phyloP scores from a whole-genome alignment of 2,329 filamentous ascomycete species.

The Ceratocystis destructans region DNA sequence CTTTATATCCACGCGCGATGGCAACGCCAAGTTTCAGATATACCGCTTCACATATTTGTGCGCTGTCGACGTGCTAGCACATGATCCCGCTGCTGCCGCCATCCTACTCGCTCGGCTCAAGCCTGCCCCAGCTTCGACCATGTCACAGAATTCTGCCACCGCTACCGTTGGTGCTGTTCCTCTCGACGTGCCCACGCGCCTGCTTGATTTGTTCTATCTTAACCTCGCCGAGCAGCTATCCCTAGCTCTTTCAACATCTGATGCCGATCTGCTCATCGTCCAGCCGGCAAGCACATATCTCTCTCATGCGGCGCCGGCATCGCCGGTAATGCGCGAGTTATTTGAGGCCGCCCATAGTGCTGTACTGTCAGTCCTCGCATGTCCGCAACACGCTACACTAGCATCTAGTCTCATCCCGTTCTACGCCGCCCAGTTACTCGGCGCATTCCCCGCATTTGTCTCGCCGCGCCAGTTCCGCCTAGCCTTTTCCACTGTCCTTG shows the following conservation, averaged over 20 bases:
- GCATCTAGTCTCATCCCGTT: conserved; percentile 61
- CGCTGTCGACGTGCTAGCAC: conserved; percentile 65
- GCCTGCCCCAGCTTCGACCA: conserved; percentile 38
- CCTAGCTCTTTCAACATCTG: conserved; percentile 48
- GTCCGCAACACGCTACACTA: conserved; percentile 60
- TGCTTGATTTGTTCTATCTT: conserved; percentile 75
- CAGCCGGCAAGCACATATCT: conserved; percentile 65
- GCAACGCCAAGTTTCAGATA: conserved; percentile 62
- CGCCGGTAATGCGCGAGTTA: conserved; percentile 40
- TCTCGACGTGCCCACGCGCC: conserved; percentile 38
- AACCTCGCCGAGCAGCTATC: conserved; percentile 77
- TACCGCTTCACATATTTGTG: conserved; percentile 75
- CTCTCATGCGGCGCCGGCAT: conserved; percentile 31
- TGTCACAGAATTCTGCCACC: not conserved
- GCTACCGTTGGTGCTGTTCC: conserved; percentile 15
- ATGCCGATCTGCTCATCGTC: conserved; percentile 60
- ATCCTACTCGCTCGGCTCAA: conserved; percentile 53
- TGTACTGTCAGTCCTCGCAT: conserved; percentile 64
- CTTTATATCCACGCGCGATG: conserved; percentile 66
- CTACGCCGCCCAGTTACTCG: conserved; percentile 70
- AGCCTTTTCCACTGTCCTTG: conserved; percentile 73
- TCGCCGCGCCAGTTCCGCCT: conserved; percentile 77
- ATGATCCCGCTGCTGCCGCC: conserved; percentile 52
- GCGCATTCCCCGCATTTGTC: conserved; percentile 63
- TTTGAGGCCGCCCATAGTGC: conserved; percentile 83